Conservation (phyloP, 2,329 filamentous ascomycete species). For the Fusarium camptoceras region DNA sequence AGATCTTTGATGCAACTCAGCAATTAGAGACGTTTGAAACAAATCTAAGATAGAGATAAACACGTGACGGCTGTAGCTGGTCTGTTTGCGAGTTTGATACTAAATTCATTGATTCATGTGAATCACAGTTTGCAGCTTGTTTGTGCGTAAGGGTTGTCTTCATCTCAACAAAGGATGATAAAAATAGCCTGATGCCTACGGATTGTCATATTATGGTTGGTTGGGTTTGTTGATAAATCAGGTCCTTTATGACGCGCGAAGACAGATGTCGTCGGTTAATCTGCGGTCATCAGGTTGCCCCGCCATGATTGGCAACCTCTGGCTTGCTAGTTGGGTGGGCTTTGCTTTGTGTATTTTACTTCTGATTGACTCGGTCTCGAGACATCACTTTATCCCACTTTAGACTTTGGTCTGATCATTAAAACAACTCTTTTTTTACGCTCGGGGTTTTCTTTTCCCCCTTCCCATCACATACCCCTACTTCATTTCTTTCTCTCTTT, state of each 20-base stretch:
- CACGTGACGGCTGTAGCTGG: neutral
- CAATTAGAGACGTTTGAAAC: neutral
- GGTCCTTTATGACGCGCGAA: conserved; percentile 5
- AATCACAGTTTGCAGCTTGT: neutral
- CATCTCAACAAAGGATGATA: neutral
- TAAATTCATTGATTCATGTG: neutral
- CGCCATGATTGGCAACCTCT: conserved; percentile 45
- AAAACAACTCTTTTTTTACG: conserved; percentile 27
- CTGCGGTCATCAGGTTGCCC: conserved; percentile 44
- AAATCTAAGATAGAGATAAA: neutral
- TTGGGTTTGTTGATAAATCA: neutral
- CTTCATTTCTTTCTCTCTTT: conserved; percentile 19
- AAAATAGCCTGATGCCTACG: neutral
- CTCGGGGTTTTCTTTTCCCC: conserved; percentile 22
- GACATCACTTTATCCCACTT: conserved; percentile 42
- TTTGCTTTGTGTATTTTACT: conserved; percentile 48
- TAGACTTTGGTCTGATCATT: conserved; percentile 39
- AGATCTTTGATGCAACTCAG: conserved; percentile 8
- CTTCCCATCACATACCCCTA: conserved; percentile 14
- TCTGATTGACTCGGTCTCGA: conserved; percentile 24
- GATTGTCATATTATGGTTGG: neutral
- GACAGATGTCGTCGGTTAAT: conserved; percentile 14
- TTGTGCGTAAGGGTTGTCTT: neutral
- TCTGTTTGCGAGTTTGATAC: neutral
- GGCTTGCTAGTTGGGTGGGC: conserved; percentile 37